Conservation (phyloP, 768 basidiomycete genomes). For the Leucocoprinus sp. region DNA sequence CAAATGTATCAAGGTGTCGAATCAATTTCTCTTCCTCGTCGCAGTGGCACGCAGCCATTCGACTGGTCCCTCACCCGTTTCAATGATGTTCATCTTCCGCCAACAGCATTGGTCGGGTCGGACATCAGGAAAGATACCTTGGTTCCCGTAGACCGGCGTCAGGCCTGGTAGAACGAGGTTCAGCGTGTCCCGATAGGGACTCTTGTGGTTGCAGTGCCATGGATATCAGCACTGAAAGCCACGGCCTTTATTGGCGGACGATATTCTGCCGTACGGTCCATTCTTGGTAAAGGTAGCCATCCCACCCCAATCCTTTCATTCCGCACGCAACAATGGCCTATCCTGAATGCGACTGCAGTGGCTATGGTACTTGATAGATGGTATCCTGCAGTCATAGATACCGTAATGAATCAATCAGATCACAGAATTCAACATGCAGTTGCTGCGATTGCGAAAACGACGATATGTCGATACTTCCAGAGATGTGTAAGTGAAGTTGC, state of each 20-base stretch:
- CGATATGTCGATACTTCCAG: constrained; percentile 45
- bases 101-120: constrained; percentile 39
- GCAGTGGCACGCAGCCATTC: constrained; percentile 44
- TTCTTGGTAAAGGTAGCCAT: constrained; percentile 33
- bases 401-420: constrained; percentile 33
- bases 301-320: constrained; percentile 51
- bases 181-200: constrained; percentile 51
- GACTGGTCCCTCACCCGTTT: constrained; percentile 53
- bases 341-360: constrained; percentile 44
- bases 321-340: constrained; percentile 57
- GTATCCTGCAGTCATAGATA: constrained; percentile 30
- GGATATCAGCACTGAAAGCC: constrained; percentile 44
- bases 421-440: constrained; percentile 45
- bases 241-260: constrained; percentile 48
- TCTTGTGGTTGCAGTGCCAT: constrained; percentile 39
- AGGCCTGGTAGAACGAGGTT: constrained; percentile 49
- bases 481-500: constrained; percentile 43
- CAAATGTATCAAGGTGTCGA: constrained; percentile 47
- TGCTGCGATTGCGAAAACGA: constrained; percentile 49
- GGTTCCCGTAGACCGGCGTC: constrained; percentile 30
- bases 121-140: constrained; percentile 30
- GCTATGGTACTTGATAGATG: constrained; percentile 43
- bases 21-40: constrained; percentile 41
- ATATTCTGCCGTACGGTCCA: constrained; percentile 47
- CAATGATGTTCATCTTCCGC: constrained; percentile 42